Conservation (phyloP, 805 yeast genomes). For the Wickerhamiella allomyrinae region DNA sequence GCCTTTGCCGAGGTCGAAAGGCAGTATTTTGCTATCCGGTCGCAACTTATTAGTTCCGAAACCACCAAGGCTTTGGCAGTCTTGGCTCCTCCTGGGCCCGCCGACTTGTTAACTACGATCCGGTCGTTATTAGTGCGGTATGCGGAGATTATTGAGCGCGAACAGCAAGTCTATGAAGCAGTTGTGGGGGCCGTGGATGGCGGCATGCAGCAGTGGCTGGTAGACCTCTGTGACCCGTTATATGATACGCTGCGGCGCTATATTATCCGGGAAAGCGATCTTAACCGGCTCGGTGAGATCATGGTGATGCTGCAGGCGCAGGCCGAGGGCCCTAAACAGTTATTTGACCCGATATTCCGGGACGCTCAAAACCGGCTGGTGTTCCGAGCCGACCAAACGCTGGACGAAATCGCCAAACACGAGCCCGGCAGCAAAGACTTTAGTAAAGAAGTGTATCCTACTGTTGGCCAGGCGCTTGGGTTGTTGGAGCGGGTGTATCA, state of each 20-base stretch:
- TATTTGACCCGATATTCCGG: conserved; percentile 12
- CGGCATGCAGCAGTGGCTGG: conserved; percentile 43
- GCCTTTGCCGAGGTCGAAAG: conserved; percentile 1
- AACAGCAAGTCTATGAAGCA: conserved; percentile 36
- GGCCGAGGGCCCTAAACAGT: conserved; percentile 11
- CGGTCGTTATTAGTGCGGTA: conserved; percentile 47
- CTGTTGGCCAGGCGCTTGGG: conserved; percentile 34
- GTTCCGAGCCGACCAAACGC: conserved; percentile 59
- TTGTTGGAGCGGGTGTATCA: conserved; percentile 68
- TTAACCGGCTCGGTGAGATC: conserved; percentile 60
- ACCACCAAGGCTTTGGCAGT: conserved; percentile 16
- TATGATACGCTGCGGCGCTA: conserved; percentile 55
- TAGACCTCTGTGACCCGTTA: conserved; percentile 56
- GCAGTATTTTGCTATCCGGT: conserved; percentile 2
- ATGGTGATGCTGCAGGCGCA: conserved; percentile 9
- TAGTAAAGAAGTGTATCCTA: conserved; percentile 11
- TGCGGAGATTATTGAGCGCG: conserved; percentile 46
- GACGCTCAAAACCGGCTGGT: conserved; percentile 59
- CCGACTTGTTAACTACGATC: conserved; percentile 10
- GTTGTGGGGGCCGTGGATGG: conserved; percentile 33
- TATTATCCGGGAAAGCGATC: conserved; percentile 55
- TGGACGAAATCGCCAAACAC: conserved; percentile 51
- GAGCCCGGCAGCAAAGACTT: conserved; percentile 57
- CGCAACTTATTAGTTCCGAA: conserved; percentile 6
- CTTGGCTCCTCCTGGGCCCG: conserved; percentile 18